Conservation (phyloP, 306 rosid species). For the Alnus rubra region DNA sequence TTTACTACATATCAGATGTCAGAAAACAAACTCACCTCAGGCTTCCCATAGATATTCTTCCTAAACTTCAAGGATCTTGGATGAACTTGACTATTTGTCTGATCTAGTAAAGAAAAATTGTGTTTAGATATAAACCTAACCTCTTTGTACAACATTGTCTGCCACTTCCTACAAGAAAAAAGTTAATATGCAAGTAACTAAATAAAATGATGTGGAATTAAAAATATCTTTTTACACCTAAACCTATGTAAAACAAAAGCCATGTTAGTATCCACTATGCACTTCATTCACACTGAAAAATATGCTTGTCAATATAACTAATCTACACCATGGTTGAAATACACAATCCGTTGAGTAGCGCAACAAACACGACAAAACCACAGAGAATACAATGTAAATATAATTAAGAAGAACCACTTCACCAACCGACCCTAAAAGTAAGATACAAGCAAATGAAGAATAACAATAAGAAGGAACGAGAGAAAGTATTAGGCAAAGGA, state of each 20-base stretch:
- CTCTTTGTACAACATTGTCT: slow-evolving; percentile 11
- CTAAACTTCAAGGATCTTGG: slow-evolving; percentile 69
- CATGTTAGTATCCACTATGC: not conserved
- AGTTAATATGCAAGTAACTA: not conserved
- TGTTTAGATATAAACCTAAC: slow-evolving; percentile 38
- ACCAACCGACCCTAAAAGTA: not conserved
- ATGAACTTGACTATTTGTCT: slow-evolving; percentile 50
- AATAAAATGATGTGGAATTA: not conserved
- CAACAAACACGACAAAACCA: not conserved
- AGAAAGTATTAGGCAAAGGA: slow-evolving; percentile 14
- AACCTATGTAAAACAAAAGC: not conserved
- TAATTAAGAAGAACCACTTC: not conserved
- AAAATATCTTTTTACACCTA: too few species aligned
- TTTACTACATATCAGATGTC: slow-evolving; percentile 4
- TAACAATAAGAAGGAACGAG: slow-evolving; percentile 8
- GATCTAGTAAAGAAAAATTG: slow-evolving; percentile 58
- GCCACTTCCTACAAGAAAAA: slow-evolving; percentile 18
- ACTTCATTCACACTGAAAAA: not conserved
- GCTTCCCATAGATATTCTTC: slow-evolving; percentile 79
- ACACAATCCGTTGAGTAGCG: not conserved
- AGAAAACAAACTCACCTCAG: slow-evolving; percentile 64
- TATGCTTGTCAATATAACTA: not conserved
- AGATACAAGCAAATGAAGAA: not conserved
- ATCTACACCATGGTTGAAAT: not conserved
- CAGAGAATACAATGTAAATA: not conserved